These are phyloP conservation scores for Hirschioporus abietinus DNA, from an alignment of 768 basidiomycete genomes.

Conservation along the genomic window DNA sequence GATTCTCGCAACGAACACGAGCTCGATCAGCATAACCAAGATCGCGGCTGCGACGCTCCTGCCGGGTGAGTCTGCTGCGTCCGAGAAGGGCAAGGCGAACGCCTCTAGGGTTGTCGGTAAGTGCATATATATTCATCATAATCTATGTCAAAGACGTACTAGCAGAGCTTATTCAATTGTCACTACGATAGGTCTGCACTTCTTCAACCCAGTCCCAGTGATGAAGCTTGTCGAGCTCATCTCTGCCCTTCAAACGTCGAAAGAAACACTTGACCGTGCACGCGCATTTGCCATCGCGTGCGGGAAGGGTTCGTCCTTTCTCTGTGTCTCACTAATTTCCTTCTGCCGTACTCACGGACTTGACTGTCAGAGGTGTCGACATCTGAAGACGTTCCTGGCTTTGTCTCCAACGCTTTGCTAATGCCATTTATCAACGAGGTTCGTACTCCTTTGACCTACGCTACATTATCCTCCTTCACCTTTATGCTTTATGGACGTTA, in stretches of 20 bases:
- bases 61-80: slow-evolving; percentile 48
- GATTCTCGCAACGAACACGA: slow-evolving; percentile 90
- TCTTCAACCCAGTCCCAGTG: slow-evolving; percentile 96
- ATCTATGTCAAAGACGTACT: background rate
- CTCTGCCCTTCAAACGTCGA: slow-evolving; percentile 84
- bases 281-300: slow-evolving; percentile 81
- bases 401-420: slow-evolving; percentile 89
- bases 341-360: slow-evolving; percentile 7
- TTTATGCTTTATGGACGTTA: slow-evolving; percentile 21
- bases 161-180: background rate
- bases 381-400: slow-evolving; percentile 90
- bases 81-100: slow-evolving; percentile 54
- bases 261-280: slow-evolving; percentile 68
- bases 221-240: slow-evolving; percentile 99
- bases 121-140: slow-evolving; percentile 22
- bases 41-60: slow-evolving; percentile 79
- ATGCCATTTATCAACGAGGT: slow-evolving; percentile 99
- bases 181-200: slow-evolving; percentile 65
- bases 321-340: background rate
- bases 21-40: slow-evolving; percentile 91
- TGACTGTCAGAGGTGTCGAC: slow-evolving; percentile 68
- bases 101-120: slow-evolving; percentile 79
- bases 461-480: background rate
- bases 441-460: slow-evolving; percentile 11
- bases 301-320: slow-evolving; percentile 65